Evolutionary conservation across 1,284 basidiomycete species (phyloP).

Genomic region (Apiotrichum domesticum): DNA sequence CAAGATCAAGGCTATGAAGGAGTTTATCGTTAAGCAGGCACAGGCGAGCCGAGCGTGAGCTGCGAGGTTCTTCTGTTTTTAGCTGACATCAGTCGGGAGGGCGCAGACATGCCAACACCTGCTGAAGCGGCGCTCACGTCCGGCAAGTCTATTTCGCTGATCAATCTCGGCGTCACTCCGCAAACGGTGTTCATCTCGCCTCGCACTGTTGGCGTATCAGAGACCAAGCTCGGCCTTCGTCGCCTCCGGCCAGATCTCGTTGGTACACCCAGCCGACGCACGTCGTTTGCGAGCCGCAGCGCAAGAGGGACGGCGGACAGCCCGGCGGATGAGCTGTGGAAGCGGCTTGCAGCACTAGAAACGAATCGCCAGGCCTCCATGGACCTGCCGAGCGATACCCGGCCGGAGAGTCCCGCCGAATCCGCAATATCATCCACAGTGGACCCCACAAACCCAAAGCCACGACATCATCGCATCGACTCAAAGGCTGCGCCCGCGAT

Average conservation of each 20-base stretch:
- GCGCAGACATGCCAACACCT: constrained; percentile 10
- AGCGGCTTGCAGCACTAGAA: constrained; percentile 34
- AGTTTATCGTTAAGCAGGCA: constrained; percentile 79
- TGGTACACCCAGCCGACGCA: constrained; percentile 25
- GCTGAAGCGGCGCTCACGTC: constrained; percentile 26
- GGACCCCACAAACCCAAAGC: constrained; percentile 21
- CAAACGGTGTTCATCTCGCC: constrained; percentile 86
- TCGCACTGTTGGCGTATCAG: constrained; percentile 34
- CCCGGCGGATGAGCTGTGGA: constrained; percentile 39
- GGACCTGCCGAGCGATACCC: not conserved
- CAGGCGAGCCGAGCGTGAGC: constrained; percentile 58
- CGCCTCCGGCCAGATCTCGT: constrained; percentile 33
- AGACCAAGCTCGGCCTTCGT: constrained; percentile 31
- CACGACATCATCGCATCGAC: constrained; percentile 47
- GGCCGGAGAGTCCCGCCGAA: constrained; percentile 26
- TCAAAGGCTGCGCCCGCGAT: constrained; percentile 77
- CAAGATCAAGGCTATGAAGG: constrained; percentile 61
- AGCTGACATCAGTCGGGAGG: constrained; percentile 28
- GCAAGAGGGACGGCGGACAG: constrained; percentile 29
- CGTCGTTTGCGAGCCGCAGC: constrained; percentile 39
- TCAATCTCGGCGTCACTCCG: constrained; percentile 80
- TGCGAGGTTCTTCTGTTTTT: not conserved
- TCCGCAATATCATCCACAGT: constrained; percentile 34
- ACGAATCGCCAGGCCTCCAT: constrained; percentile 11
- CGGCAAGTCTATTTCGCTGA: constrained; percentile 54